Conservation (phyloP, 2,329 filamentous ascomycete genomes). For the Talaromyces rugulosus region DNA sequence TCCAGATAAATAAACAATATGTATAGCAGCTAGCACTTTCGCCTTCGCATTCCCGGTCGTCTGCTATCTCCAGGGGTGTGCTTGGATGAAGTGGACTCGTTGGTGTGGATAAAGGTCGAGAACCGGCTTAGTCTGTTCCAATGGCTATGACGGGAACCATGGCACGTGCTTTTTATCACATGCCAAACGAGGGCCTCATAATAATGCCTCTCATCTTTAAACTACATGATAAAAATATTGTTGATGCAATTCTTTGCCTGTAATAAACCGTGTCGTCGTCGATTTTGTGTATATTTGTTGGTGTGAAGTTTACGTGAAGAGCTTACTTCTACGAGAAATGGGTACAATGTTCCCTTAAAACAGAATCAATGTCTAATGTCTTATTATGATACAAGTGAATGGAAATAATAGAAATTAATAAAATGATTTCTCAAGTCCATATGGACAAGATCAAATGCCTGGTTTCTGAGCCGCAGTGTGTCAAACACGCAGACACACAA, state of each 20-base stretch:
- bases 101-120: neutral
- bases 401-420: neutral
- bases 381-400: conserved; percentile 2
- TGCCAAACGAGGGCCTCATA: neutral
- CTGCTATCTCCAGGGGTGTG: neutral
- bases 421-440: conserved; percentile 7
- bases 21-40: neutral
- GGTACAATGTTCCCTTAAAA: neutral
- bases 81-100: neutral
- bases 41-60: neutral
- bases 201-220: neutral
- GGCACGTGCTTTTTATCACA: neutral
- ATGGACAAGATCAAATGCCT: conserved; percentile 6
- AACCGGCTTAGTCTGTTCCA: neutral
- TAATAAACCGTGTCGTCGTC: neutral
- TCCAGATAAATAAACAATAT: neutral
- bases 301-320: neutral
- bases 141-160: neutral
- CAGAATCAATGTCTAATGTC: neutral
- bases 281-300: neutral
- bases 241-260: neutral
- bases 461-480: conserved; percentile 7
- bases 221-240: neutral
- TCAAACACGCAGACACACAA: conserved; percentile 12
- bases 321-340: neutral